Base-by-base conservation (phyloP, 1,284 basidiomycete genomes). In the Afroboletus lepidellus region DNA sequence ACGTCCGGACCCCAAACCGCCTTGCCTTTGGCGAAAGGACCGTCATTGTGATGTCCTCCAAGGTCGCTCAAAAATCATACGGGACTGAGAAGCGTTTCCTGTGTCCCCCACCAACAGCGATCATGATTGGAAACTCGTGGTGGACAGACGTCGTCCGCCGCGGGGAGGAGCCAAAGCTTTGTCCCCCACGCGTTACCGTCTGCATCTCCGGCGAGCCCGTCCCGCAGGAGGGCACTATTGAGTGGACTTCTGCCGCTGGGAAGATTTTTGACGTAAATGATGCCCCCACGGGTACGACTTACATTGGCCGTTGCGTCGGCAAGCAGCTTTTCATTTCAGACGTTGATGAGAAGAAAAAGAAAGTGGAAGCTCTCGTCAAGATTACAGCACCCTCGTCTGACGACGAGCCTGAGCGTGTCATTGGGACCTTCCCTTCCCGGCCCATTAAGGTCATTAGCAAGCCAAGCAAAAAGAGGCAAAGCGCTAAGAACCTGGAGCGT, bases 391-490 rank as follows among this genome's bases (percentile, higher is more conserved):
- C 93, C 13, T 82, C 80, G 43, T 84, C 80, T 60, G 89, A 87
- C 56, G 79, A 90, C 63, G 85, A 88, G 71, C 80, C 84, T 59
- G 81, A 92, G 74, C 77, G 90, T 61, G 77, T 94, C 50, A 82
- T 98, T 62, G 92, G 92, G 41, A 80, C 85, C 24, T 95, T 96
- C 76, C 85, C 90, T 49, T 92, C 90, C 61, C 86, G 89, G 46
- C 88, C 94, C 30, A 98, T 98, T 79, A 96, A 96, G 72, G 92
- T 98, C 62, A 98, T 98, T 72, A 92, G 89, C 72, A 96, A 96
- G 70, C 93, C 93, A 3, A 92, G 90, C 77, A 97, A 98, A 79
- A 98, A 98, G 79, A 81, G 93, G 62, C 92, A 94, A 69, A 93
- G 86, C 67, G 90, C 88, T 56, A 94, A 95, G 77, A 94, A 94